A percentile compares a stretch with the other conserved stretches of the same genome.
phyloP scores from a whole-genome alignment of 2,329 filamentous ascomycete species.

The Corniculantispora saksenae region DNA sequence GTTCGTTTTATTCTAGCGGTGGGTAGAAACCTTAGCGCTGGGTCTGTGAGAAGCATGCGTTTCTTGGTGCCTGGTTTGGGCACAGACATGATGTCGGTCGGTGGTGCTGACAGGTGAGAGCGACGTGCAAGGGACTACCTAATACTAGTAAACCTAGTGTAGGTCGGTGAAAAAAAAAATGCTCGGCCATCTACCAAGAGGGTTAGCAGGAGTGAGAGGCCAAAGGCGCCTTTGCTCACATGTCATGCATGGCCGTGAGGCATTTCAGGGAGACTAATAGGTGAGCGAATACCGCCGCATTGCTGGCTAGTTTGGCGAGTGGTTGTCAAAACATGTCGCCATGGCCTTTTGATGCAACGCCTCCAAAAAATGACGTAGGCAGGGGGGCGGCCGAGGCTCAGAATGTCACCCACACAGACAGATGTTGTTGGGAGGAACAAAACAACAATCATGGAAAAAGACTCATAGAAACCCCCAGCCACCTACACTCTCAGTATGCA shows the following conservation, averaged over 20 bases:
- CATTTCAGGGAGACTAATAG: not conserved
- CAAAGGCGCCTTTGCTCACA: not conserved
- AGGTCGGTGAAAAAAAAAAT: not conserved
- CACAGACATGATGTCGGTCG: not conserved
- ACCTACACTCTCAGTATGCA: too few species aligned
- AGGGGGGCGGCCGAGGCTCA: not conserved
- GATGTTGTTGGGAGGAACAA: too few species aligned
- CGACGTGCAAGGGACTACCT: too few species aligned
- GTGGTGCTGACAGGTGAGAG: not conserved
- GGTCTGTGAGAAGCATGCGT: too few species aligned
- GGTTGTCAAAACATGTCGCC: not conserved
- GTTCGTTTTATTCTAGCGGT: not conserved
- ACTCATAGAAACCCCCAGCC: too few species aligned
- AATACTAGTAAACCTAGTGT: too few species aligned
- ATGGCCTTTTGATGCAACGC: not conserved
- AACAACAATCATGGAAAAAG: too few species aligned
- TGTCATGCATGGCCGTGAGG: not conserved
- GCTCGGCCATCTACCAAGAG: not conserved
- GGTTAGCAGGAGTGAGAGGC: not conserved
- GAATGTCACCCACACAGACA: not conserved
- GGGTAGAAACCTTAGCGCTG: not conserved
- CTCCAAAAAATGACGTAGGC: constrained; percentile 6
- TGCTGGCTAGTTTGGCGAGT: too few species aligned
- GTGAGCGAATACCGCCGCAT: constrained; percentile 6
- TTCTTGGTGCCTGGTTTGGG: not conserved